Evolutionary conservation across 345 rosid genomes (phyloP), one percentile per base, ranked within the genome.

Genomic region (Gossypium ekmanianum): DNA sequence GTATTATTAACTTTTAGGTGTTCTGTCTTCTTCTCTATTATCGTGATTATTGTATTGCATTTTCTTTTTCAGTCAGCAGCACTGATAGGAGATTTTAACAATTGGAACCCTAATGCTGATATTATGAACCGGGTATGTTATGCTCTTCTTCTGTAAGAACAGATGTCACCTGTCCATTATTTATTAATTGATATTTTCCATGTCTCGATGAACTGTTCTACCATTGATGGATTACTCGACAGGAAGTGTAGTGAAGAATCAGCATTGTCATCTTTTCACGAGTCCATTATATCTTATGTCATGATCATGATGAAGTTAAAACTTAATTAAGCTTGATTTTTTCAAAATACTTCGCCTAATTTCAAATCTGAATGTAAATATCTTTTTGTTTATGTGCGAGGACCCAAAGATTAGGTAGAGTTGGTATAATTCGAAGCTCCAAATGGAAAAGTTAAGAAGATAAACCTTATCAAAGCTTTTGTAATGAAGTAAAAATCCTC

Each of bases 1-100:
- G 9, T 47, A 7, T 52, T 43, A 29, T 14, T 27, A 26, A 68
- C 73, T 34, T 70, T 58, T 70, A 4, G 48, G 11, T 17, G 17
- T n/a, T 22, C 50, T 66, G 16, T 26, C 7, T 9, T 47, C 45
- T 74, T 27, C 17, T 51, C 26, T 24, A 39, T 57, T 52, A 2
- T 43, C 68, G 75, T 71, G 24, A 70, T 80, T 71, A 73, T 61
- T 11, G 57, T 66, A n/a, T 72, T 44, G 50, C 57, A 41, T n/a
- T 55, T 66, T 70, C 61, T 16, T 73, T 78, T 83, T 55, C 92
- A 95, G 99, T 88, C 88, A 81, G 99, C 98, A 66, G 85, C 99
- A 47, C 79, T 95, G 80, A 91, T 95, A 72, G 99, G 99, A 79
- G 99, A 95, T 84, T 95, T 95, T 76, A 95, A 95, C 85, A 90